A percentile compares a stretch with the other conserved stretches of the same genome.
Conservation (phyloP, 2,329 filamentous ascomycete genomes). For the Penicillium brasilianum region DNA sequence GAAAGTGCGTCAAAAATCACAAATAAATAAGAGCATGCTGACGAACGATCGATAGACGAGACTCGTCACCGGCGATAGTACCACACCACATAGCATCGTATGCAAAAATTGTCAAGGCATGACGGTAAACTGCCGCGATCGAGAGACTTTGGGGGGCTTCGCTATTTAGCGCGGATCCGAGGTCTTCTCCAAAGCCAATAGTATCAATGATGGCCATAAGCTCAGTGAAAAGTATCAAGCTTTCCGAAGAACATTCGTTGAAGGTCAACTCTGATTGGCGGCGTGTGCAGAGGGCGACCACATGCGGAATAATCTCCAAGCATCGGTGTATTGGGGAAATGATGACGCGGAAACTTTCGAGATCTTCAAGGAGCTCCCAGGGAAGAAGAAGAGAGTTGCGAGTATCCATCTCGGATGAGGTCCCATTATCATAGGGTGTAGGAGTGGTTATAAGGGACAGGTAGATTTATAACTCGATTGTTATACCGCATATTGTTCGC, state of each 20-base stretch:
- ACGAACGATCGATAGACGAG: background rate
- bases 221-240: background rate
- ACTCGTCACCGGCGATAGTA: background rate
- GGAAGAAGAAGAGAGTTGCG: background rate
- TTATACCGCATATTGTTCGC: background rate
- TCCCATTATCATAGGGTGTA: background rate
- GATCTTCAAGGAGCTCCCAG: background rate
- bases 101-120: background rate
- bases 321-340: background rate
- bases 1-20: background rate
- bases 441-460: background rate
- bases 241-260: background rate
- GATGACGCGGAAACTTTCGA: background rate
- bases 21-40: background rate
- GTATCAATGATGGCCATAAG: background rate
- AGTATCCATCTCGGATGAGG: background rate
- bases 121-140: background rate
- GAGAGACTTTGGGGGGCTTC: background rate
- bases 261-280: background rate
- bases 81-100: background rate
- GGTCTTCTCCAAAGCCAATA: background rate
- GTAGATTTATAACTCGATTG: background rate
- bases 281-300: background rate
- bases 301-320: background rate
- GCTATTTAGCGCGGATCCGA: background rate